phyloP scores from a whole-genome alignment of 805 yeast species.

The Pichia occidentalis region DNA sequence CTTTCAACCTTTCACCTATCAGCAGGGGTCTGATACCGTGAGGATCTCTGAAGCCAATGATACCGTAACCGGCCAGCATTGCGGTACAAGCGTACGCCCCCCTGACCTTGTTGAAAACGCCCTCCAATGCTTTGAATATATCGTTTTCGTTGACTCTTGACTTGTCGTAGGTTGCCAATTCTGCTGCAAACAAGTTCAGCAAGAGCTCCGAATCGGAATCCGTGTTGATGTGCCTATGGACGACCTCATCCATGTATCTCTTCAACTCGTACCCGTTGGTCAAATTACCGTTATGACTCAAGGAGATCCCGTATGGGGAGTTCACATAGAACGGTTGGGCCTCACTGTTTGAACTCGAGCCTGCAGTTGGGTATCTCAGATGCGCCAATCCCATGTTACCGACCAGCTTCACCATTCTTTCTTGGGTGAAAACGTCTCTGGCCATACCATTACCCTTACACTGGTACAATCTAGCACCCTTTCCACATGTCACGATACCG shows the following conservation, averaged over 20 bases:
- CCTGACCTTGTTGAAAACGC: slow-evolving; percentile 72
- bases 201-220: slow-evolving; percentile 93
- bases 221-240: slow-evolving; percentile 95
- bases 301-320: slow-evolving; percentile 87
- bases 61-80: slow-evolving; percentile 92
- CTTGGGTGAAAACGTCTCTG: slow-evolving; percentile 87
- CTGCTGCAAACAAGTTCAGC: slow-evolving; percentile 85
- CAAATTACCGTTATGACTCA: slow-evolving; percentile 92
- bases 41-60: slow-evolving; percentile 95
- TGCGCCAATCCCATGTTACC: slow-evolving; percentile 97
- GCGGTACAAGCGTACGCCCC: slow-evolving; percentile 98
- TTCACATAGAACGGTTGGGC: slow-evolving; percentile 99
- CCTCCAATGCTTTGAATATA: slow-evolving; percentile 77
- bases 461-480: slow-evolving; percentile 88
- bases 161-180: slow-evolving; percentile 85
- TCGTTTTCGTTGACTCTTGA: slow-evolving; percentile 88
- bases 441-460: slow-evolving; percentile 99
- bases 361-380: slow-evolving; percentile 95
- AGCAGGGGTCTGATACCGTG: slow-evolving; percentile 91
- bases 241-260: slow-evolving; percentile 81
- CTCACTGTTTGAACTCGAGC: slow-evolving; percentile 89
- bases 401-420: slow-evolving; percentile 67
- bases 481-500: slow-evolving; percentile 95
- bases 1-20: slow-evolving; percentile 70
- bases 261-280: slow-evolving; percentile 78